Conservation (phyloP, 2,329 filamentous ascomycete genomes). For the Xylariaceae sp. region DNA sequence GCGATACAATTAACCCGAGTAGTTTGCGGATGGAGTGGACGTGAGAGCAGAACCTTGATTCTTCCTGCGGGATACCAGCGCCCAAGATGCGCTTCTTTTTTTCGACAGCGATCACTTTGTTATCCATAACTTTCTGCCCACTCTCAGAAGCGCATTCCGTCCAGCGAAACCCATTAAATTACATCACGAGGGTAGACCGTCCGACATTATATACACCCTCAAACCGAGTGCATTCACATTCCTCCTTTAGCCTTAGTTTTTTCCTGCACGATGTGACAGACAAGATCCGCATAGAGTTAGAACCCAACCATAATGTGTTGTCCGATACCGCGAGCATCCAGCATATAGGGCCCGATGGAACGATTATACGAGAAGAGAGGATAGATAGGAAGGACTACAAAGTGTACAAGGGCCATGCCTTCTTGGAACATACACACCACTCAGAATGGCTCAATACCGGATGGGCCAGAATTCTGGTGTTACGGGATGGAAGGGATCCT, state of each 20-base stretch:
- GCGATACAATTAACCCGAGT: no score
- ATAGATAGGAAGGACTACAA: slow-evolving; percentile 72
- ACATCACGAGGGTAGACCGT: slow-evolving; percentile 69
- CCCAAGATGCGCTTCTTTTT: slow-evolving; percentile 30
- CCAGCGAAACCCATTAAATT: slow-evolving; percentile 70
- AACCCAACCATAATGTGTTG: slow-evolving; percentile 89
- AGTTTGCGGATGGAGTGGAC: slow-evolving; percentile 27
- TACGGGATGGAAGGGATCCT: slow-evolving; percentile 70
- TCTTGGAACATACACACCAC: slow-evolving; percentile 58
- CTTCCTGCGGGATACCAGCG: slow-evolving; percentile 19
- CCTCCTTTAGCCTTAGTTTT: slow-evolving; percentile 82
- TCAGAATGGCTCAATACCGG: slow-evolving; percentile 74
- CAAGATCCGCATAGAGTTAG: slow-evolving; percentile 72
- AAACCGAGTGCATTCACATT: slow-evolving; percentile 73
- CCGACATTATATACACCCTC: slow-evolving; percentile 74
- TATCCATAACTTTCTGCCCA: slow-evolving; percentile 30
- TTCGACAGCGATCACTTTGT: slow-evolving; percentile 24
- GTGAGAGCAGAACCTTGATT: slow-evolving; percentile 21
- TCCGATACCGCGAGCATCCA: slow-evolving; percentile 70
- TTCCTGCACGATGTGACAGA: slow-evolving; percentile 63
- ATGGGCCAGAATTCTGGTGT: slow-evolving; percentile 79
- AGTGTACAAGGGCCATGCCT: slow-evolving; percentile 79
- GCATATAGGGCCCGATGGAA: slow-evolving; percentile 69
- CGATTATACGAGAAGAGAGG: slow-evolving; percentile 59
- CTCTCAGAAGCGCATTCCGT: slow-evolving; percentile 60